Evolutionary conservation across 2,329 filamentous ascomycete genomes (phyloP), one percentile per base, ranked within the genome.

Genomic region (Thielaviopsis euricoi): DNA sequence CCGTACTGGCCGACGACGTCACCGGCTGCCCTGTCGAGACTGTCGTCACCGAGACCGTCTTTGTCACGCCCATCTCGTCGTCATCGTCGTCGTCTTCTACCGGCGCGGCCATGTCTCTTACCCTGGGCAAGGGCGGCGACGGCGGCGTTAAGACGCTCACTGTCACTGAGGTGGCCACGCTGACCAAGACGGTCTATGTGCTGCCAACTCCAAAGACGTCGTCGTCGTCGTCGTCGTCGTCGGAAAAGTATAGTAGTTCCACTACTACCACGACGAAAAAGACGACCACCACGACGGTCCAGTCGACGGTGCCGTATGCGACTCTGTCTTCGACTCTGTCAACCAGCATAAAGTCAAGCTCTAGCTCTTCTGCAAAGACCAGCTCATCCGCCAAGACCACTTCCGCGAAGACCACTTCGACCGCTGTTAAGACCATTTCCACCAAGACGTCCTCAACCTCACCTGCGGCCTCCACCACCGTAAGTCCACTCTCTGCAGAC

Each of bases 1-100:
- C 54, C 40, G 58, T 19, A 21, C 22, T 57, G 12, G 58, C 53
- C 26, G 43, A 56, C 10, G 53, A 59, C 17, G 21, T 33, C 10
- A 26, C 49, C 7, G 58, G 46, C 43, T 60, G 58, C 33, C 54
- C 53, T 40, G 55, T 55, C 17, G 21, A 48, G 17, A 21, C 55
- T 19, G 51, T 52, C 48, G 19, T 57, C 10, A 60, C 55, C 23
- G 19, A 53, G 17, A 57, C 50, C 19, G 56, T 52, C 33, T 37
- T 56, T 33, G 53, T 56, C 15, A 56, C 43, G 4, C 40, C 53
- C 17, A 25, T 49, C 17, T 22, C 49, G 7, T n/a, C 43, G 6
- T 29, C 53, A 10, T 22, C 53, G 10, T 29, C 25, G 13, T 15
- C 21, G 19, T 22, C 25, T 22, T 29, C 53, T 48, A 25, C 40